phyloP scores from a whole-genome alignment of 148 eudicot genomes.

The Fagopyrum esculentum region DNA sequence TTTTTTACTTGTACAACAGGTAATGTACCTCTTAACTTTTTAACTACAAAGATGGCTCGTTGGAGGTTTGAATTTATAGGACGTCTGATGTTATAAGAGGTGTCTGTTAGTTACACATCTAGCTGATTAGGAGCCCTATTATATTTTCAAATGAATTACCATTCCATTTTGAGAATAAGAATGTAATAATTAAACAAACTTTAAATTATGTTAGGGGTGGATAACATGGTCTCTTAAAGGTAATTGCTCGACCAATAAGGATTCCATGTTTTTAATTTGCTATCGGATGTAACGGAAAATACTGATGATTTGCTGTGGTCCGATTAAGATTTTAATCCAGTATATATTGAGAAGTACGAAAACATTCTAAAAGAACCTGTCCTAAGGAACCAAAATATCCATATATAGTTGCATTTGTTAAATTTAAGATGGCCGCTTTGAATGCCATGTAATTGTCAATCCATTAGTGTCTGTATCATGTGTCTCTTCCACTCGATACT shows the following conservation, averaged over 20 bases:
- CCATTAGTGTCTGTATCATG: not conserved
- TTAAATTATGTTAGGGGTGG: not conserved
- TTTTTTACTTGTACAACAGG: slow-evolving; percentile 96
- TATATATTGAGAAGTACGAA: not conserved
- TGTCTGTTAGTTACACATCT: not conserved
- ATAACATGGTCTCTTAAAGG: not conserved
- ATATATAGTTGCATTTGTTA: not conserved
- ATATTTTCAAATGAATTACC: not conserved
- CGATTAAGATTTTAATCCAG: not conserved
- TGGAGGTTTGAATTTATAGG: not conserved
- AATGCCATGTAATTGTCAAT: not conserved
- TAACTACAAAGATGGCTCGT: not conserved
- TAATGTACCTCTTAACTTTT: slow-evolving; percentile 18
- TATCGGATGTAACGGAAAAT: not conserved
- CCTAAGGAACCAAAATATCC: not conserved
- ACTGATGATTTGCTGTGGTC: not conserved
- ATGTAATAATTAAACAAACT: not conserved
- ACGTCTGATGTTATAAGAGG: not conserved
- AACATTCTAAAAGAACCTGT: not conserved
- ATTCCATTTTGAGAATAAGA: not conserved
- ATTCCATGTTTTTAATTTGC: not conserved
- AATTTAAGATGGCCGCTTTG: not conserved
- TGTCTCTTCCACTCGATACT: not conserved
- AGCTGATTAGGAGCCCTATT: not conserved
- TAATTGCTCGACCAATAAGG: not conserved